phyloP scores from a whole-genome alignment of 176 grass and related monocot genomes.

The Paspalum vaginatum region DNA sequence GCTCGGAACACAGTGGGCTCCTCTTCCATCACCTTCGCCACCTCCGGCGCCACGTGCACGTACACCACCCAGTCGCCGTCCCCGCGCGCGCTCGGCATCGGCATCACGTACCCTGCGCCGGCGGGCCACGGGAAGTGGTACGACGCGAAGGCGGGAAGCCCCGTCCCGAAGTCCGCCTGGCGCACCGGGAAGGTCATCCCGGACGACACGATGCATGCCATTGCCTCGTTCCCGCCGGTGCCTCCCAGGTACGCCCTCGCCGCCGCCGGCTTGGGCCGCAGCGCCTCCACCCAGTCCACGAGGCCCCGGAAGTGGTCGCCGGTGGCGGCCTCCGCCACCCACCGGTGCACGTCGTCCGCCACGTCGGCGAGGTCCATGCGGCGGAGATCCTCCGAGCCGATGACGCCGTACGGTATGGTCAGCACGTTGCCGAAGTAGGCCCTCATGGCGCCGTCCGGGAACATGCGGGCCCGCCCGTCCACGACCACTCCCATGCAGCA shows the following conservation, averaged over 20 bases:
- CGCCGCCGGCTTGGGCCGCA: conserved; percentile 45
- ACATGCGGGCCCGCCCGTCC: conserved; percentile 58
- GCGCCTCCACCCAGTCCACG: conserved; percentile 62
- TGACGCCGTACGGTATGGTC: conserved; percentile 59
- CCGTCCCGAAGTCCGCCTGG: conserved; percentile 62
- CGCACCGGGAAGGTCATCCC: conserved; percentile 50
- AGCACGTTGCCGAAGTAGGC: conserved; percentile 79
- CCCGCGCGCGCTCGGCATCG: conserved; percentile 60
- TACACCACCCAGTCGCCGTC: conserved; percentile 74
- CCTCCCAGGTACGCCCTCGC: conserved; percentile 53
- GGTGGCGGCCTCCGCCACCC: conserved; percentile 49
- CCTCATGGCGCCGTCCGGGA: conserved; percentile 29
- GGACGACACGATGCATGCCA: conserved; percentile 61
- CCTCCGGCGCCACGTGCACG: conserved; percentile 42
- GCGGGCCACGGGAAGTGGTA: conserved; percentile 69
- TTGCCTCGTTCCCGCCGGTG: conserved; percentile 11
- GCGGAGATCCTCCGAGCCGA: conserved; percentile 6
- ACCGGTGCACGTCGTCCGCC: conserved; percentile 55
- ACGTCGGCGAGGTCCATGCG: conserved; percentile 49
- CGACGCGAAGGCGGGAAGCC: conserved; percentile 55
- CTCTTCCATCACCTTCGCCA: conserved; percentile 60
- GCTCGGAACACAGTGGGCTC: conserved; percentile 48
- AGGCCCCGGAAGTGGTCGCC: conserved; percentile 60
- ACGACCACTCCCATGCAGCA: conserved; percentile 82
- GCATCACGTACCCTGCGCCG: conserved; percentile 65